phyloP scores from a whole-genome alignment of 228 moss, liverwort and hornwort species.

The Sphagnum fallax region DNA sequence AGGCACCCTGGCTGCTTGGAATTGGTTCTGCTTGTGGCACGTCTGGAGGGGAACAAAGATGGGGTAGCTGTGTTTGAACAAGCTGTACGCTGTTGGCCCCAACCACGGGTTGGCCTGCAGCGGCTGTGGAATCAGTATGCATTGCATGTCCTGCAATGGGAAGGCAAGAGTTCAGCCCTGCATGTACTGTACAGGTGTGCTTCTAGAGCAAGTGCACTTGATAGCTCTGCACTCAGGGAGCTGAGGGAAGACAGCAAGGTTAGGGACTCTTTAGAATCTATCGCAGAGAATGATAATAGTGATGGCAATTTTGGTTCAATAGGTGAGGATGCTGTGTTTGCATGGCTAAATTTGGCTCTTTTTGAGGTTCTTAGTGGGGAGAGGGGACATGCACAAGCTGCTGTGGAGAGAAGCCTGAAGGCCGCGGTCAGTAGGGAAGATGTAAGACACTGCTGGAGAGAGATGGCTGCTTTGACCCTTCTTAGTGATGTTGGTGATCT shows the following conservation, averaged over 20 bases:
- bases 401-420: constrained; percentile 52
- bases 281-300: constrained; percentile 14
- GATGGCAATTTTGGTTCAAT: constrained; percentile 10
- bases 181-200: constrained; percentile 32
- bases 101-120: constrained; percentile 24
- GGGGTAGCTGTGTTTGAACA: constrained; percentile 52
- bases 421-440: constrained; percentile 43
- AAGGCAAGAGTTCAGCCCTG: constrained; percentile 35
- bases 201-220: constrained; percentile 4
- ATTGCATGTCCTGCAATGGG: constrained; percentile 44
- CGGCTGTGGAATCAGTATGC: constrained; percentile 74
- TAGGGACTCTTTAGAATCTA: constrained; percentile 15
- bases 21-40: constrained; percentile 41
- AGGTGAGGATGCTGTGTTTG: constrained; percentile 46
- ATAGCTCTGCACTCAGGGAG: neutral
- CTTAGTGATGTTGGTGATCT: constrained; percentile 10
- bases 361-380: constrained; percentile 53
- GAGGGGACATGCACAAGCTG: constrained; percentile 27
- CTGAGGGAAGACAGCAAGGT: constrained; percentile 3
- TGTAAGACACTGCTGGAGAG: constrained; percentile 63
- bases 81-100: constrained; percentile 37
- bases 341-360: constrained; percentile 62
- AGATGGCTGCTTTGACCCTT: constrained; percentile 37
- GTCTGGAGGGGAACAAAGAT: constrained; percentile 31
- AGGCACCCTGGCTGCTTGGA: constrained; percentile 52